Evolutionary conservation across 2,329 filamentous ascomycete species (phyloP).

Genomic region (Madurella fahalii): DNA sequence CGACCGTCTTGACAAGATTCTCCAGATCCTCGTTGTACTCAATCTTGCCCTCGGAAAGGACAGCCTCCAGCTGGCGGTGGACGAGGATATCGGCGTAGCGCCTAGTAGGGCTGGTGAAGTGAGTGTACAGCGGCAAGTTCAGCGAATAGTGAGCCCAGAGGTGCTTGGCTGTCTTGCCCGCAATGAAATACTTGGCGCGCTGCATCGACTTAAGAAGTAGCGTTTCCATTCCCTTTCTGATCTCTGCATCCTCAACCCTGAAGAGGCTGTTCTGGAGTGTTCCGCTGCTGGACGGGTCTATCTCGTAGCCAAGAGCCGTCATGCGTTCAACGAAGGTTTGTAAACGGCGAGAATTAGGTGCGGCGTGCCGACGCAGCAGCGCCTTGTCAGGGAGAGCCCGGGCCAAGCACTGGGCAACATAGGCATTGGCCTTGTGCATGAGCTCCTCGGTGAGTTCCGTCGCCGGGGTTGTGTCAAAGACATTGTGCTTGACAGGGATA

Average conservation of each 20-base stretch:
- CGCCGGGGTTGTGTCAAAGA: constrained; percentile 85
- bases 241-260: constrained; percentile 80
- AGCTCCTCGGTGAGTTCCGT: constrained; percentile 95
- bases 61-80: constrained; percentile 86
- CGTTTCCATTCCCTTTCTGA: constrained; percentile 98
- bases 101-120: constrained; percentile 92
- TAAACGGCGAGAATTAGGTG: constrained; percentile 83
- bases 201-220: constrained; percentile 92
- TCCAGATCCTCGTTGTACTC: constrained; percentile 91
- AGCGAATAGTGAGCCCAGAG: constrained; percentile 85
- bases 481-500: constrained; percentile 91
- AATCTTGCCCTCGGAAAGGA: constrained; percentile 73
- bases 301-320: constrained; percentile 82
- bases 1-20: constrained; percentile 82
- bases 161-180: constrained; percentile 71
- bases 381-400: constrained; percentile 85
- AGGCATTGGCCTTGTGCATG: constrained; percentile 85
- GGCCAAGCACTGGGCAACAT: constrained; percentile 80
- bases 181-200: constrained; percentile 90
- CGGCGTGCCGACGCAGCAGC: constrained; percentile 77
- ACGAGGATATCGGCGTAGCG: constrained; percentile 94
- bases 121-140: constrained; percentile 91
- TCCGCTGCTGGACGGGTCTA: constrained; percentile 86
- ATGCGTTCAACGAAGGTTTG: constrained; percentile 91
- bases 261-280: constrained; percentile 92